These are phyloP conservation scores for Kwoniella pini DNA, from an alignment of 768 basidiomycete species.

Conservation along the genomic window DNA sequence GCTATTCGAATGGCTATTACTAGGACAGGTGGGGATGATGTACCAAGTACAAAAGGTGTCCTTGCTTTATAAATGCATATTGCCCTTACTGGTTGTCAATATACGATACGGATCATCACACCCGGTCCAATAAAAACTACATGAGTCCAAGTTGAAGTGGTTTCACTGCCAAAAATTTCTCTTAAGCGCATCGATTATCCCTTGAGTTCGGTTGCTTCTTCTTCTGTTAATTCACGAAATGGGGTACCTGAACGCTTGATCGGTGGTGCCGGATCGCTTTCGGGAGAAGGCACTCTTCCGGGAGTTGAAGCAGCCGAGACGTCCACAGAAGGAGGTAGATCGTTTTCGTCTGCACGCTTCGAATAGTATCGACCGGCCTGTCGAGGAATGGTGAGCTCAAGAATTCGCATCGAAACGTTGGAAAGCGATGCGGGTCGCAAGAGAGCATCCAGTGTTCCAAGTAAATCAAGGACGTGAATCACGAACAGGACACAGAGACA, in stretches of 20 bases:
- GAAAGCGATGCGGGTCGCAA: no score
- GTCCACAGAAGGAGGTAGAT: constrained; percentile 9
- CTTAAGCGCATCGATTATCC: not conserved
- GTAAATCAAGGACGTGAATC: no score
- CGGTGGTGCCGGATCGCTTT: constrained; percentile 20
- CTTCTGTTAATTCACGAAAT: constrained; percentile 46
- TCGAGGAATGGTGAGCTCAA: not conserved
- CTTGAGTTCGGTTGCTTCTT: constrained; percentile 39
- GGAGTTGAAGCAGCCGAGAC: constrained; percentile 7
- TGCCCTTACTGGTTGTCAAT: not conserved
- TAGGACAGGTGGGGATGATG: constrained; percentile 80
- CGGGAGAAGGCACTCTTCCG: constrained; percentile 6
- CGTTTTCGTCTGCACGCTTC: constrained; percentile 28
- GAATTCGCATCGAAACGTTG: no score
- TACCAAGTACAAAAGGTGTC: constrained; percentile 97
- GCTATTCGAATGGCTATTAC: constrained; percentile 95
- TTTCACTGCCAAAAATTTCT: not conserved
- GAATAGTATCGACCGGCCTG: constrained; percentile 52
- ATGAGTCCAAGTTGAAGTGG: constrained; percentile 10
- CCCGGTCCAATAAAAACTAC: not conserved
- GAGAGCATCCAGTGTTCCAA: no score
- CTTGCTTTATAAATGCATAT: constrained; percentile 56
- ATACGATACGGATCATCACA: not conserved
- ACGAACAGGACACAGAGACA: not conserved
- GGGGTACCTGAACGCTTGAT: constrained; percentile 40